Evolutionary conservation across 306 rosid genomes (phyloP).

Genomic region (Abrus pulchellus): DNA sequence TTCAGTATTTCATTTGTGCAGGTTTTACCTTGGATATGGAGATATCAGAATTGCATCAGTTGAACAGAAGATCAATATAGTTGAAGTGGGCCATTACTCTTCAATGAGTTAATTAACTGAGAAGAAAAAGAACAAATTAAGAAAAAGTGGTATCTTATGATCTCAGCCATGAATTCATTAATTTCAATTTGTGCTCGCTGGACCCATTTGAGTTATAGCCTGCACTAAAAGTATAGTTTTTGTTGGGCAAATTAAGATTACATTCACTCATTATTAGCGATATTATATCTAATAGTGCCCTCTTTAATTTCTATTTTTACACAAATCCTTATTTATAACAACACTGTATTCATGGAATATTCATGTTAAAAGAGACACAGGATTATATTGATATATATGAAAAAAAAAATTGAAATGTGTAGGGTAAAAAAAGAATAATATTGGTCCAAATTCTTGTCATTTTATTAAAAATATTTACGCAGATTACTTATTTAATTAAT

Average conservation of each 20-base stretch:
- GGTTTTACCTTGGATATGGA: slow-evolving; percentile 28
- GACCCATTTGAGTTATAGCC: slow-evolving; percentile 8
- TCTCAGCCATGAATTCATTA: slow-evolving; percentile 2
- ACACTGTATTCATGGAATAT: not conserved
- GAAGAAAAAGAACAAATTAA: not conserved
- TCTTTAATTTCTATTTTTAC: not conserved
- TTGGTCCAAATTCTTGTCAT: too few species aligned
- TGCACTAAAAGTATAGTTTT: not conserved
- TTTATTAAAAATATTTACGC: not conserved
- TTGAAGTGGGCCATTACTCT: not conserved
- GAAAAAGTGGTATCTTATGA: slow-evolving; percentile 23
- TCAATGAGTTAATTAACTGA: not conserved
- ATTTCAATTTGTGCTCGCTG: not conserved
- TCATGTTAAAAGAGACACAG: not conserved
- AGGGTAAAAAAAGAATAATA: not conserved
- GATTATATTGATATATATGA: too few species aligned
- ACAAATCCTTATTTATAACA: not conserved
- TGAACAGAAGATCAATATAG: slow-evolving; percentile 13
- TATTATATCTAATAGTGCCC: too few species aligned
- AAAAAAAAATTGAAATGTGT: not conserved
- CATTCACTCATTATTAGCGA: not conserved
- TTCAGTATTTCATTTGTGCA: slow-evolving; percentile 22
- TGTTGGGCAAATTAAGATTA: not conserved
- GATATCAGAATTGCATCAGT: slow-evolving; percentile 3
- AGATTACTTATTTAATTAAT: too few species aligned